phyloP scores from a whole-genome alignment of 805 yeast species.

The Candida multigemmis region DNA sequence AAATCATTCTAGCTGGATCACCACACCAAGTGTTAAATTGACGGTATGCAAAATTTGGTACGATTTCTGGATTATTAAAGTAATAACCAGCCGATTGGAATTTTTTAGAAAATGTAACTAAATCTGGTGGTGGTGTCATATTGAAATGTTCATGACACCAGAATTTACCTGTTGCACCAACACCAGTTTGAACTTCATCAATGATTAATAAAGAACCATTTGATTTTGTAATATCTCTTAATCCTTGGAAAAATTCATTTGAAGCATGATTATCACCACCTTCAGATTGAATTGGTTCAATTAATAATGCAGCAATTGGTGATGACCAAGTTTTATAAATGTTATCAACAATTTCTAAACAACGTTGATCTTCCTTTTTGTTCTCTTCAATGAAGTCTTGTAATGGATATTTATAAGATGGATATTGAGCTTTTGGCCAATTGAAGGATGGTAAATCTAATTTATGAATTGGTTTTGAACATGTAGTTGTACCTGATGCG shows the following conservation, averaged over 20 bases:
- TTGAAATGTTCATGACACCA: slow-evolving; percentile 89
- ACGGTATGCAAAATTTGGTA: slow-evolving; percentile 74
- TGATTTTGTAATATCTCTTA: slow-evolving; percentile 66
- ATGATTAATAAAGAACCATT: slow-evolving; percentile 65
- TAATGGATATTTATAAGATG: slow-evolving; percentile 76
- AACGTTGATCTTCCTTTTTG: slow-evolving; percentile 70
- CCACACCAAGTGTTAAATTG: slow-evolving; percentile 95
- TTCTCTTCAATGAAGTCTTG: slow-evolving; percentile 57
- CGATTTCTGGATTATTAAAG: slow-evolving; percentile 64
- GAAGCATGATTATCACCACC: slow-evolving; percentile 91
- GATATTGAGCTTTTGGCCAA: slow-evolving; percentile 97
- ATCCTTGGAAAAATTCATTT: slow-evolving; percentile 68
- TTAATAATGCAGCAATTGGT: slow-evolving; percentile 82
- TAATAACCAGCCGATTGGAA: slow-evolving; percentile 86
- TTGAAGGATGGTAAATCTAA: slow-evolving; percentile 86
- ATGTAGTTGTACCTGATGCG: slow-evolving; percentile 84
- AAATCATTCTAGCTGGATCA: slow-evolving; percentile 72
- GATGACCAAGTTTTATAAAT: slow-evolving; percentile 55
- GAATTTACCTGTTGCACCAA: slow-evolving; percentile 77
- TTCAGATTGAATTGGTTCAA: slow-evolving; percentile 89
- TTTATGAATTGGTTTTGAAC: slow-evolving; percentile 93
- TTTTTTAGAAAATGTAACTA: slow-evolving; percentile 82
- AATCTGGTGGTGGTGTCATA: slow-evolving; percentile 67
- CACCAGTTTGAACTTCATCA: slow-evolving; percentile 88
- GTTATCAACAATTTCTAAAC: slow-evolving; percentile 68